Evolutionary conservation across 202 grass and related monocot genomes (phyloP).

Genomic region (Musa balbisiana): DNA sequence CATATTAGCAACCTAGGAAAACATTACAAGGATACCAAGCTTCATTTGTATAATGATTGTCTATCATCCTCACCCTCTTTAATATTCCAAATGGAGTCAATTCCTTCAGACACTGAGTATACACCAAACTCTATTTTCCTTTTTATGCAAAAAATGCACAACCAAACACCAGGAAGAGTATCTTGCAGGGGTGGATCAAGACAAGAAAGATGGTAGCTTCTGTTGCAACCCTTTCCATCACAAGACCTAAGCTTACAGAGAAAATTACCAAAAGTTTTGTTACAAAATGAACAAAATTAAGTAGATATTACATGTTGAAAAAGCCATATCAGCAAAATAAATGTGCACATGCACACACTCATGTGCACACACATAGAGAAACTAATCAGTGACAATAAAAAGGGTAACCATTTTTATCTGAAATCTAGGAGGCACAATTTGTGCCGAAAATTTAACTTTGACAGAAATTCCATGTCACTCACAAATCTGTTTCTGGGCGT

Average conservation of each 20-base stretch:
- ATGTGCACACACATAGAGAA: neutral
- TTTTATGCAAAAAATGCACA: conserved; percentile 57
- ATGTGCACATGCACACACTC: neutral
- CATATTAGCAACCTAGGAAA: no score
- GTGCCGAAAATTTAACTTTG: neutral
- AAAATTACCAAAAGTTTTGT: conserved; percentile 5
- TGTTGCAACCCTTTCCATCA: conserved; percentile 62
- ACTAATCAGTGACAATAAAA: neutral
- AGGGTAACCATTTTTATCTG: neutral
- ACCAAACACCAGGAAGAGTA: conserved; percentile 52
- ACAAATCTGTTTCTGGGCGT: conserved; percentile 31
- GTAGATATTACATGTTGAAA: neutral
- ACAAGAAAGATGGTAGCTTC: conserved; percentile 62
- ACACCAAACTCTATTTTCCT: conserved; percentile 59
- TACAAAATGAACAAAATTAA: neutral
- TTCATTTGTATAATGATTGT: neutral
- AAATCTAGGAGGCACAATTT: neutral
- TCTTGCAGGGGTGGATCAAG: conserved; percentile 49
- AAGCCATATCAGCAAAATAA: neutral
- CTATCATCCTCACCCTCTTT: conserved; percentile 58
- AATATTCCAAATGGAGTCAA: conserved; percentile 77
- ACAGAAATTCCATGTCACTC: conserved; percentile 2
- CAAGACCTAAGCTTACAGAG: conserved; percentile 42
- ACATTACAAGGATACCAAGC: conserved; percentile 3
- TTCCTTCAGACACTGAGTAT: conserved; percentile 49